Evolutionary conservation across 306 rosid genomes (phyloP), one percentile per base, ranked within the genome.

Genomic region (Ziziphus jujuba): DNA sequence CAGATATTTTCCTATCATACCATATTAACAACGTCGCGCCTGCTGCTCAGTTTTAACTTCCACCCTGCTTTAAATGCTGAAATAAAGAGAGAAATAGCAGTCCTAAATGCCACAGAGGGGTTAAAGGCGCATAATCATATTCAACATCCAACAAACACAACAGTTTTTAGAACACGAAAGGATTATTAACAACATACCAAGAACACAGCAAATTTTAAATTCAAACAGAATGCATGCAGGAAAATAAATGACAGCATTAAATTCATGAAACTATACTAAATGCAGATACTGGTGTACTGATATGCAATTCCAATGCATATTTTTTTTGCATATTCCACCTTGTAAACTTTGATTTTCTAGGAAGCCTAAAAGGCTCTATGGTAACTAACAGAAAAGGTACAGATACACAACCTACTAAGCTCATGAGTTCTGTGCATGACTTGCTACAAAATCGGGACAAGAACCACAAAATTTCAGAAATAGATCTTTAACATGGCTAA

Each of bases 1-100:
- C 84, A 78, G 81, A 84, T 86, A 72, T 81, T 74, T 80, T 90
- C 96, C 97, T 85, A 82, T 60, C 99, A 84, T 93, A 93, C 96
- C 96, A 93, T 93, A 93, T 80, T 71, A 60, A 88, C 72, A 78
- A 79, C 9, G 91, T 76, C 84, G 82, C 72, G 84, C 97, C 92
- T 83, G 97, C 97, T 77, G 99, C 95, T 88, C 90, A 83, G 85
- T 76, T 47, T 66, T 53, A 68, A 80, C 88, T 78, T 80, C 90
- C 96, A 85, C 90, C 80, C 95, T 87, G 85, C 97, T 64, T 84
- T 87, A 79, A 76, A 70, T 62, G 95, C 95, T 86, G 92, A 84
- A 83, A 88, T 86, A 80, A 77, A 81, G 72, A 87, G 87, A 85
- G 79, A 84, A 87, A 84, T 85, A 85, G 85, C 84, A 71, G 57